phyloP scores from a whole-genome alignment of 176 grass and related monocot species.

The Oryza coarctata region DNA sequence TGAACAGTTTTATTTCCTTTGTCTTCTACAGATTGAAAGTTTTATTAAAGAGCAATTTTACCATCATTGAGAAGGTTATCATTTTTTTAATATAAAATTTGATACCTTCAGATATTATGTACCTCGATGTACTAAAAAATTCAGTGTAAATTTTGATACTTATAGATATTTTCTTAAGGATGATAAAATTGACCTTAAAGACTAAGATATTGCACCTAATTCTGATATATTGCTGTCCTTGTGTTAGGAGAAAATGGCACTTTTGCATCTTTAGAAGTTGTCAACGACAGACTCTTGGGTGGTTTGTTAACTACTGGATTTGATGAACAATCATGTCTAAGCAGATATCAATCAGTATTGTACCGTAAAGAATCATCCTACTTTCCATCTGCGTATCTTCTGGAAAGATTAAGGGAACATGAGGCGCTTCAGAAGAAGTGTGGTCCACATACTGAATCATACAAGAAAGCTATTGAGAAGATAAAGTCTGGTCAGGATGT shows the following conservation, averaged over 20 bases:
- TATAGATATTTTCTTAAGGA: no score
- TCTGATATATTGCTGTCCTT: conserved; percentile 5
- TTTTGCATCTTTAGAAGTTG: conserved; percentile 19
- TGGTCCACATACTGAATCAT: conserved; percentile 51
- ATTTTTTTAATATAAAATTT: no score
- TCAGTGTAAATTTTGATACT: no score
- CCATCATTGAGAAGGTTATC: no score
- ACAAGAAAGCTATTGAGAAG: conserved; percentile 47
- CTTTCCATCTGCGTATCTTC: conserved; percentile 51
- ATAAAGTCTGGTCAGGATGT: conserved; percentile 44
- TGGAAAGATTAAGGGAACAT: conserved; percentile 60
- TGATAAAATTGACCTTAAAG: no score
- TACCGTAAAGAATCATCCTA: conserved; percentile 56
- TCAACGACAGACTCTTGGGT: conserved; percentile 45
- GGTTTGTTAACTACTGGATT: conserved; percentile 58
- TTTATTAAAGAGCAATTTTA: no score
- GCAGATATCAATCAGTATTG: conserved; percentile 51
- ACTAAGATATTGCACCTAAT: no score
- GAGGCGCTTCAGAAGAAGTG: conserved; percentile 73
- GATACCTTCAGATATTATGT: no score
- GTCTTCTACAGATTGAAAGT: background rate
- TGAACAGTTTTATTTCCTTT: background rate
- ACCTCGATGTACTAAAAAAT: no score
- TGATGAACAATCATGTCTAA: conserved; percentile 58
- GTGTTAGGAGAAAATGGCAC: background rate